These are phyloP conservation scores for Salix brachista DNA, from an alignment of 345 rosid species.

Conservation along the genomic window DNA sequence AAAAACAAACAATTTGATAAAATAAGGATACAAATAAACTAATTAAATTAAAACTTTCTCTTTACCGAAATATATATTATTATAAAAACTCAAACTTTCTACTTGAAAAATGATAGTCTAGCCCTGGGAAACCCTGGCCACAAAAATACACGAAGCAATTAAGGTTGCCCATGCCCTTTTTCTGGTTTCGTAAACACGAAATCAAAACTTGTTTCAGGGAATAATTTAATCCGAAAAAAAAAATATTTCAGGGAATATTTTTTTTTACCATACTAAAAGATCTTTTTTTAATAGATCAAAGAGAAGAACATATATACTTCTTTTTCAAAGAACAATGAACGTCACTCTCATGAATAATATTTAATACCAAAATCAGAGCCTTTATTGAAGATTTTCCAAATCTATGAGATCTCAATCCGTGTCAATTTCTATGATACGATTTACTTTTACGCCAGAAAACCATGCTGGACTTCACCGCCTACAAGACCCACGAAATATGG, in stretches of 20 bases:
- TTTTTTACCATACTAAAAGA: no score
- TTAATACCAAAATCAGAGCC: not conserved
- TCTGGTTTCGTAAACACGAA: not conserved
- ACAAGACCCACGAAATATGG: not conserved
- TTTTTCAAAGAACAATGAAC: not conserved
- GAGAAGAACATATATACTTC: not conserved
- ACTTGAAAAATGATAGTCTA: no score
- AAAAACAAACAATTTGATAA: no score
- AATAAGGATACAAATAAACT: no score
- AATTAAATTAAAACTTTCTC: no score
- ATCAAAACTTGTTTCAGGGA: not conserved
- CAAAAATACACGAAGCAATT: not conserved
- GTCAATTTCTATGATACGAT: not conserved
- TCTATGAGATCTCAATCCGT: not conserved
- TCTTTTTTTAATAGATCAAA: not conserved
- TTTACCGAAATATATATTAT: no score
- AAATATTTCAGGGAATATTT: no score
- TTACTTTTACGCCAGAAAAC: conserved; percentile 3
- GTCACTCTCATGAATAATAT: not conserved
- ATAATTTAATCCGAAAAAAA: not conserved
- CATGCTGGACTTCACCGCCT: not conserved
- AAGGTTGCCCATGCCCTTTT: not conserved
- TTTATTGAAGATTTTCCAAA: not conserved
- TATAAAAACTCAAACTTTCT: no score
- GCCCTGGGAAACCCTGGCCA: not conserved